phyloP scores from a whole-genome alignment of 441 rosid genomes.

The Lepidium campestre region DNA sequence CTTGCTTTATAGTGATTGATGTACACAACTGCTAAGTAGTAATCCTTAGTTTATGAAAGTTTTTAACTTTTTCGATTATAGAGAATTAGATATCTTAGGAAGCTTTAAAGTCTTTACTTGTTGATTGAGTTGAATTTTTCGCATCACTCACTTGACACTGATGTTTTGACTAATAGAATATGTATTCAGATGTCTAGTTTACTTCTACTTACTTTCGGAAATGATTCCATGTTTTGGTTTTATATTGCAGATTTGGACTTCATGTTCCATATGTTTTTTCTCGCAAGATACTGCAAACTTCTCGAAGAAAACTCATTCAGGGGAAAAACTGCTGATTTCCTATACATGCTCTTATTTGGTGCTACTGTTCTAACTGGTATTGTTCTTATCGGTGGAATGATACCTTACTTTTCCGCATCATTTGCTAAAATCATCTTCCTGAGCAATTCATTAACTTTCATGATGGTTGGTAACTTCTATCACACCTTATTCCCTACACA shows the following conservation, averaged over 20 bases:
- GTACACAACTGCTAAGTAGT: background rate
- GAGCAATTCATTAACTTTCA: slow-evolving; percentile 96
- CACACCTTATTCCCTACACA: background rate
- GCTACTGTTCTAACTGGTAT: slow-evolving; percentile 82
- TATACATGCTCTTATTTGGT: slow-evolving; percentile 96
- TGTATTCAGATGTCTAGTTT: background rate
- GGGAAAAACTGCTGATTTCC: slow-evolving; percentile 98
- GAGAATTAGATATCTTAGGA: background rate
- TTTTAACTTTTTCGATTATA: background rate
- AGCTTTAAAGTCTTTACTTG: background rate
- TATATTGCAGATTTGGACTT: slow-evolving; percentile 78
- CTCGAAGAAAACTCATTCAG: slow-evolving; percentile 99
- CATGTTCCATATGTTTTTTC: slow-evolving; percentile 98
- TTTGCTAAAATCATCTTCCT: slow-evolving; percentile 97
- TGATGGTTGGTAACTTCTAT: slow-evolving; percentile 67
- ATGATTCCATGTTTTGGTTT: slow-evolving; percentile 1
- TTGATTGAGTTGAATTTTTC: background rate
- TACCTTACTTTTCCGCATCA: slow-evolving; percentile 86
- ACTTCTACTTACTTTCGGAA: background rate
- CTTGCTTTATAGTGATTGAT: background rate
- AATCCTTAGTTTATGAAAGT: background rate
- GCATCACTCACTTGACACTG: background rate
- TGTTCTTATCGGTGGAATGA: slow-evolving; percentile 93
- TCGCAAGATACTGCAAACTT: slow-evolving; percentile 97
- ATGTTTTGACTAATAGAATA: background rate